Evolutionary conservation across 345 rosid species (phyloP).

Genomic region (Alliaria petiolata): DNA sequence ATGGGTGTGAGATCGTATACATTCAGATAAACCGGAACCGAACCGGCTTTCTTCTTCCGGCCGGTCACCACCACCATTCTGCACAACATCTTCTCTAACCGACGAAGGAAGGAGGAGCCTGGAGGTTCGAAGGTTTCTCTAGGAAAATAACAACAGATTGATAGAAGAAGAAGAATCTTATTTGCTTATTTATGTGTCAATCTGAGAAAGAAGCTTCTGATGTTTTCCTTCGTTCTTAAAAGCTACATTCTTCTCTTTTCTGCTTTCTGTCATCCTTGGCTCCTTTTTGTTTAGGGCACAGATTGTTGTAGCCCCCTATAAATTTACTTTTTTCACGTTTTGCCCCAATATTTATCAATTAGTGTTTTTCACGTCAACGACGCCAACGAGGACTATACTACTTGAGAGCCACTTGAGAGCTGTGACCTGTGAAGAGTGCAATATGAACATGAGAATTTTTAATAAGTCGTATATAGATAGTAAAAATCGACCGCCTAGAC

Average conservation of each 20-base stretch:
- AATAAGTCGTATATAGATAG: not conserved
- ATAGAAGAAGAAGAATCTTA: slow-evolving; percentile 19
- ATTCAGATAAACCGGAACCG: slow-evolving; percentile 89
- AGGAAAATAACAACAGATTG: not conserved
- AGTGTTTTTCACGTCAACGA: not conserved
- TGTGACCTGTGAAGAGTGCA: too few relatives aligned
- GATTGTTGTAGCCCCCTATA: not conserved
- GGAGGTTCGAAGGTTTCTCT: not conserved
- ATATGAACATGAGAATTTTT: too few relatives aligned
- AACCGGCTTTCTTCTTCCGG: slow-evolving; percentile 69
- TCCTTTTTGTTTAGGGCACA: slow-evolving; percentile 13
- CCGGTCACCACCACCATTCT: slow-evolving; percentile 47
- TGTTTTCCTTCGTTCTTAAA: slow-evolving; percentile 25
- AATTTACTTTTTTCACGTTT: not conserved
- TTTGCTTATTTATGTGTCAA: not conserved
- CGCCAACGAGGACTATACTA: too few relatives aligned
- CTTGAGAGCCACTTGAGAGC: too few relatives aligned
- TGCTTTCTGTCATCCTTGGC: slow-evolving; percentile 20
- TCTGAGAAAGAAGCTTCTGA: slow-evolving; percentile 29
- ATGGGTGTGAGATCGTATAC: slow-evolving; percentile 94
- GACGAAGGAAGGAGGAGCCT: not conserved
- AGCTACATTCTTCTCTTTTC: slow-evolving; percentile 32
- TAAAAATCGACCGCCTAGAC: not conserved
- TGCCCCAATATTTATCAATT: slow-evolving; percentile 8
- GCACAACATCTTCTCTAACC: slow-evolving; percentile 51